Evolutionary conservation across 2,329 filamentous ascomycete species (phyloP).

Genomic region (Stemphylium lycopersici): DNA sequence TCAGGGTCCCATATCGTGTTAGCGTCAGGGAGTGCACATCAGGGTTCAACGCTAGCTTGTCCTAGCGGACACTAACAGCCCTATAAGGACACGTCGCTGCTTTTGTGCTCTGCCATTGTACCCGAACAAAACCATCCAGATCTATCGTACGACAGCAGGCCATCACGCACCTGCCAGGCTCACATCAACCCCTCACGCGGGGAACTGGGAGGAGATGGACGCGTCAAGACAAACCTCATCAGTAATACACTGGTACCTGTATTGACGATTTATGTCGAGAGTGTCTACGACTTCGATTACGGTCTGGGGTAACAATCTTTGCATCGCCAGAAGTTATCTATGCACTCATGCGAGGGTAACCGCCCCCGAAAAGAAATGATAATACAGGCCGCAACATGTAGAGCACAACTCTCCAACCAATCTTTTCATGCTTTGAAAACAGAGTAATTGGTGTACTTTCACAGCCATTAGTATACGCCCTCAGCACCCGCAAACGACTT

Average conservation of each 20-base stretch:
- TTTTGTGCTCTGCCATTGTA: neutral
- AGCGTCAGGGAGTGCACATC: conserved; percentile 5
- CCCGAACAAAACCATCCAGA: neutral
- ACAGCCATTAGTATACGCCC: no score
- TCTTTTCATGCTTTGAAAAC: no score
- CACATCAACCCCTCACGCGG: neutral
- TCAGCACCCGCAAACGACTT: no score
- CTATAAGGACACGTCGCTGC: conserved; percentile 1
- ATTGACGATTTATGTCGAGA: neutral
- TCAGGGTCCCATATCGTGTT: neutral
- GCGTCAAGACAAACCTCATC: neutral
- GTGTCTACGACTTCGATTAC: no score
- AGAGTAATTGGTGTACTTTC: no score
- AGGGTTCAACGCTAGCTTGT: conserved; percentile 11
- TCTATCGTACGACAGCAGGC: conserved; percentile 5
- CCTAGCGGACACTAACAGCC: conserved; percentile 12
- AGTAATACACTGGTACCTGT: neutral
- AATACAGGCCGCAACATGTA: no score
- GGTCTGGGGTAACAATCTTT: no score
- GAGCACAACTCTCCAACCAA: no score
- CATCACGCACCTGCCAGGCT: conserved; percentile 1
- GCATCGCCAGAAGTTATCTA: no score
- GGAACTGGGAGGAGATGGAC: no score
- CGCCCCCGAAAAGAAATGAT: no score
- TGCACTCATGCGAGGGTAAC: no score